phyloP scores from a whole-genome alignment of 2,329 filamentous ascomycete genomes.

The Periconia macrospinosa region DNA sequence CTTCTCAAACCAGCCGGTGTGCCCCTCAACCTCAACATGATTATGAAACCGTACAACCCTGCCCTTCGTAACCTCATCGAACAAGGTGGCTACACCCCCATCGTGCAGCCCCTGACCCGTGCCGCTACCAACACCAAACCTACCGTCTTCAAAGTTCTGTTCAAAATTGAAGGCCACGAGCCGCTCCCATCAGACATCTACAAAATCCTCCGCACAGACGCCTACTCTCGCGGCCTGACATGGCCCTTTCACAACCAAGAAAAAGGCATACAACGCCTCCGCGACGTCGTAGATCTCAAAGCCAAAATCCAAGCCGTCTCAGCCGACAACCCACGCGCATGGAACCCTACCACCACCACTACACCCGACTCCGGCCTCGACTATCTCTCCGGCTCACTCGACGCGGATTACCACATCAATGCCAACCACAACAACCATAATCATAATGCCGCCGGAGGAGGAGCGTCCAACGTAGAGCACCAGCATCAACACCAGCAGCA shows the following conservation, averaged over 20 bases:
- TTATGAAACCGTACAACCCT: constrained; percentile 46
- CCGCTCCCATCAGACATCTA: constrained; percentile 30
- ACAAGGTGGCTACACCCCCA: constrained; percentile 36
- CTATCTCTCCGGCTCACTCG: not conserved
- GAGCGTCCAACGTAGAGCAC: constrained; percentile 7
- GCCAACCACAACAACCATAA: not conserved
- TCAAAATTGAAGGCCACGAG: constrained; percentile 41
- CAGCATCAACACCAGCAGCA: constrained; percentile 2
- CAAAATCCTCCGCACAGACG: constrained; percentile 31
- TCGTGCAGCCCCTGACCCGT: constrained; percentile 20
- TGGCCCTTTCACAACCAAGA: constrained; percentile 33
- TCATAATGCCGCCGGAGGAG: not conserved
- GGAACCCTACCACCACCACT: constrained; percentile 6
- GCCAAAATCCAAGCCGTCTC: constrained; percentile 20
- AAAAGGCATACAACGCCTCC: constrained; percentile 25
- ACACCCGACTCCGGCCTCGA: not conserved
- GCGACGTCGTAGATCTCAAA: constrained; percentile 32
- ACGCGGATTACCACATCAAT: not conserved
- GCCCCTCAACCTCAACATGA: constrained; percentile 23
- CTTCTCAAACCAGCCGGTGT: constrained; percentile 45
- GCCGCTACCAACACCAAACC: constrained; percentile 8
- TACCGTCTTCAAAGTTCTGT: constrained; percentile 33
- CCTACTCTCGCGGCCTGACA: constrained; percentile 33
- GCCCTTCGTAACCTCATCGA: constrained; percentile 38
- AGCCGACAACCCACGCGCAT: constrained; percentile 22